These are phyloP conservation scores for Xylaria flabelliformis DNA, from an alignment of 495 filamentous ascomycete genomes.

Conservation along the genomic window DNA sequence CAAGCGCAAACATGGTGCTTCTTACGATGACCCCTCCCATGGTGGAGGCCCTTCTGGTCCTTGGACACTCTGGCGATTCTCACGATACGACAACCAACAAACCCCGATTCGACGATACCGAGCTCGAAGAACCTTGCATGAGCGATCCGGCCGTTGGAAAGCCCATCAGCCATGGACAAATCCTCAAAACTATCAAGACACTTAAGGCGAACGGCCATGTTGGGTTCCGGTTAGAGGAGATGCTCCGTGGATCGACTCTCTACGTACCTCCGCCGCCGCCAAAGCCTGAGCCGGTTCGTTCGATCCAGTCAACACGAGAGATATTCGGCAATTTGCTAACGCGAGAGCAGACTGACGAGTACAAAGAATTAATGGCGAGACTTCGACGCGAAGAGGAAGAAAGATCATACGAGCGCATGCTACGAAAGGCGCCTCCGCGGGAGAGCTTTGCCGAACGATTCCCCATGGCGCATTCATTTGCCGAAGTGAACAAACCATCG, in stretches of 20 bases:
- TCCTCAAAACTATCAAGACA: conserved; percentile 70
- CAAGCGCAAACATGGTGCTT: conserved; percentile 67
- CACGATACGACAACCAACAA: conserved; percentile 13
- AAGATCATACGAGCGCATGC: conserved; percentile 78
- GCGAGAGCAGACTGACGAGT: conserved; percentile 72
- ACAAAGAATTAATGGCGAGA: conserved; percentile 85
- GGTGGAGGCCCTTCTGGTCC: conserved; percentile 63
- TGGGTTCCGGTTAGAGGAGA: conserved; percentile 60
- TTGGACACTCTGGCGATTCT: conserved; percentile 30
- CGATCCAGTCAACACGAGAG: neutral
- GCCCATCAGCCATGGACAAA: conserved; percentile 80
- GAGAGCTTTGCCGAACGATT: conserved; percentile 67
- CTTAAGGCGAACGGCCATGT: conserved; percentile 47
- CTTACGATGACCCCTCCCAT: conserved; percentile 77
- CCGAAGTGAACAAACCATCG: conserved; percentile 50
- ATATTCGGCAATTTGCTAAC: conserved; percentile 32
- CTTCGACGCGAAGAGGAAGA: conserved; percentile 82
- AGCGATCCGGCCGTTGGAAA: conserved; percentile 60
- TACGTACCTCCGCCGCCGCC: conserved; percentile 78
- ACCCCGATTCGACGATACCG: conserved; percentile 14
- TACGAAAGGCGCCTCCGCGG: conserved; percentile 59
- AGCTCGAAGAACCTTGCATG: conserved; percentile 49
- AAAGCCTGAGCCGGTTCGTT: conserved; percentile 77
- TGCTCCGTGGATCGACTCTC: conserved; percentile 74
- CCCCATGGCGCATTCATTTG: conserved; percentile 57